Conservation (phyloP, 2,329 filamentous ascomycete species). For the Arachnomyces sp. region DNA sequence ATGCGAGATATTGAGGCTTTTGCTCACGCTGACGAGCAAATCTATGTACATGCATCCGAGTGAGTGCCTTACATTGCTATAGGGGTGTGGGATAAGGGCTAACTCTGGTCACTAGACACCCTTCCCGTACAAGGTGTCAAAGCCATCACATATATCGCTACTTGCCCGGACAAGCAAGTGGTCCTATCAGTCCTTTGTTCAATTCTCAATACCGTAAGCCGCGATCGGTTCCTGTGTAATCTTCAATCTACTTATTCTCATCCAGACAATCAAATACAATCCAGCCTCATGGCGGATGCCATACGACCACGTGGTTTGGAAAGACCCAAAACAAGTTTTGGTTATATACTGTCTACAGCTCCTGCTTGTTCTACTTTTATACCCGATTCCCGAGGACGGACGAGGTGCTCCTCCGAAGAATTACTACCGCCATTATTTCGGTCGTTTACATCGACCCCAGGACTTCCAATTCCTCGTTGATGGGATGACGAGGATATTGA, state of each 20-base stretch:
- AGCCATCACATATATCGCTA: constrained; percentile 80
- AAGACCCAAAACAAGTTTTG: constrained; percentile 79
- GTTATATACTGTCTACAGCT: constrained; percentile 89
- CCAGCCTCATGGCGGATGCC: constrained; percentile 88
- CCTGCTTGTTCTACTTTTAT: constrained; percentile 74
- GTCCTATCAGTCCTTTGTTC: constrained; percentile 88
- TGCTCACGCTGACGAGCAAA: constrained; percentile 78
- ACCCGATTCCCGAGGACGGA: constrained; percentile 73
- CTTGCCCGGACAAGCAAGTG: constrained; percentile 80
- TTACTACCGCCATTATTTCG: constrained; percentile 85
- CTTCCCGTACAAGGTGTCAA: constrained; percentile 76
- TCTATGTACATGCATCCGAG: constrained; percentile 87
- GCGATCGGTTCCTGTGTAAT: background rate
- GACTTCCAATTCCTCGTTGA: constrained; percentile 97
- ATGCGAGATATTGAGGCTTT: constrained; percentile 76
- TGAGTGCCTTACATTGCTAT: constrained; percentile 23
- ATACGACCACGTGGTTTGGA: constrained; percentile 86
- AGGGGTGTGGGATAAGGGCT: background rate
- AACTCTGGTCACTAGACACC: constrained; percentile 35
- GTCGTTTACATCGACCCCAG: constrained; percentile 80
- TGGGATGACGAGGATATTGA: constrained; percentile 84
- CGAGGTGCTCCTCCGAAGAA: constrained; percentile 66
- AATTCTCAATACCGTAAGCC: constrained; percentile 76
- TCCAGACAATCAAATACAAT: constrained; percentile 85
- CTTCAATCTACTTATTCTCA: constrained; percentile 5